Base-by-base conservation (phyloP, 1,139 yeast genomes). In the Sugiyamaella novakii region DNA sequence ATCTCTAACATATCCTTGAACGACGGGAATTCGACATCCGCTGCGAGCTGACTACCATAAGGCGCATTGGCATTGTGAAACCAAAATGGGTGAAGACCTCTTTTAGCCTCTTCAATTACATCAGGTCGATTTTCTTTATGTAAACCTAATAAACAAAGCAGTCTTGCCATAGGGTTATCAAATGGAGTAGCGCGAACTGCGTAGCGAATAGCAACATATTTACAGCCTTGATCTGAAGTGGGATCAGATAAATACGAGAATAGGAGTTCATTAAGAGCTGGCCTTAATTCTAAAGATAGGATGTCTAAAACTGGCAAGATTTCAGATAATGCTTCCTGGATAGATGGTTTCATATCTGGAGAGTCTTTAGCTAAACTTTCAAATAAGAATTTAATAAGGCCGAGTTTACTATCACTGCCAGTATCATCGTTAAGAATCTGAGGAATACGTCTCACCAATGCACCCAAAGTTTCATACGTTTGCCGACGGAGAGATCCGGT, bases 11-110 rank as follows among this genome's bases (percentile, higher is more conserved):
- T 54, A 0, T 54, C 54, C 15, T 50, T 47, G 43, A 68, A 63
- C 2, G 49, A 44, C n/a, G 74, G 72, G 37, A 72, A 70, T 30
- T 51, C 50, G 8, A 60, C 39, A 1, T 47, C 35, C 10, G 19
- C 43, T 3, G 40, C 35, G 2, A 44, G 27, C 3, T 49, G 51
- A 38, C 41, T 44, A 19, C 49, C 51, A 12, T 35, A 43, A n/a
- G 42, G 51, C 3, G 62, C 51, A 40, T 60, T 65, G 27, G 55
- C 58, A 8, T 60, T 65, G 45, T 70, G 72, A 61, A 78, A 82
- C 80, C 84, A 78, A 60, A 86, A 79, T 0, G 97, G 97, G 62
- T 87, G 83, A 24, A 92, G 71, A 0, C 98, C 98, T 53, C 80
- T 80, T n/a, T 67, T 67, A 0, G 96, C 84, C 64, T 89, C 97